These are phyloP conservation scores for Fusarium heterosporum DNA, from an alignment of 2,329 filamentous ascomycete species.

Conservation along the genomic window DNA sequence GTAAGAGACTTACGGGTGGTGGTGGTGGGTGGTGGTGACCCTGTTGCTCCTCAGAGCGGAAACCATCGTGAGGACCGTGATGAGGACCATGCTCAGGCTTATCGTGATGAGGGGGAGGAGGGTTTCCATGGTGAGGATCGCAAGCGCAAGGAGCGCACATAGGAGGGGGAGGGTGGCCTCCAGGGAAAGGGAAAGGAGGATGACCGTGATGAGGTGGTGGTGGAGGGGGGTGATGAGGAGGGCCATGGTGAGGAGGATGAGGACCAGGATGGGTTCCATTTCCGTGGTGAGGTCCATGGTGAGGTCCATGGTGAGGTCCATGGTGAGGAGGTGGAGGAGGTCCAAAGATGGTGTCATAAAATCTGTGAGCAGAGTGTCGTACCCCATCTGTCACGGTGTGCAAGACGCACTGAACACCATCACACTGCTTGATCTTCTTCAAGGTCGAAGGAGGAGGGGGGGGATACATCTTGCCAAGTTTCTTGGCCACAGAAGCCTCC, in stretches of 20 bases:
- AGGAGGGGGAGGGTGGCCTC: conserved; percentile 26
- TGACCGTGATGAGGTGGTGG: conserved; percentile 32
- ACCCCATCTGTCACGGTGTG: conserved; percentile 55
- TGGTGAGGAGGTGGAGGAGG: conserved; percentile 23
- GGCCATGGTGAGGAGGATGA: conserved; percentile 42
- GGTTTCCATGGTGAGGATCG: conserved; percentile 31
- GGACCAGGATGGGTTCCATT: conserved; percentile 24
- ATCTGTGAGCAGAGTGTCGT: conserved; percentile 46
- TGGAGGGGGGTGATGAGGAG: conserved; percentile 38
- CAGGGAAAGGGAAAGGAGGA: conserved; percentile 45
- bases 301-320: conserved; percentile 20
- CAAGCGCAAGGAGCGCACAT: conserved; percentile 19
- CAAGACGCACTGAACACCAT: conserved; percentile 54
- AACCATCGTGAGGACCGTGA: not conserved
- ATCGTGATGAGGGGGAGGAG: conserved; percentile 42
- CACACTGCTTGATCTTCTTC: conserved; percentile 34
- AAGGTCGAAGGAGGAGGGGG: conserved; percentile 40
- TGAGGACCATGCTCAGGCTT: conserved; percentile 38
- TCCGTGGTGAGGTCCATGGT: conserved; percentile 32
- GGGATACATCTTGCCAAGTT: conserved; percentile 48
- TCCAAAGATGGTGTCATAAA: conserved; percentile 40
- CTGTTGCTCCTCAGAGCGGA: conserved; percentile 28
- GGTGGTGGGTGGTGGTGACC: conserved; percentile 20
- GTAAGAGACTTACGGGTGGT: conserved; percentile 35
- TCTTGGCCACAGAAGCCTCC: conserved; percentile 54